phyloP scores from a whole-genome alignment of 352 stramenopile genomes.

The Phytopythium aichiense region DNA sequence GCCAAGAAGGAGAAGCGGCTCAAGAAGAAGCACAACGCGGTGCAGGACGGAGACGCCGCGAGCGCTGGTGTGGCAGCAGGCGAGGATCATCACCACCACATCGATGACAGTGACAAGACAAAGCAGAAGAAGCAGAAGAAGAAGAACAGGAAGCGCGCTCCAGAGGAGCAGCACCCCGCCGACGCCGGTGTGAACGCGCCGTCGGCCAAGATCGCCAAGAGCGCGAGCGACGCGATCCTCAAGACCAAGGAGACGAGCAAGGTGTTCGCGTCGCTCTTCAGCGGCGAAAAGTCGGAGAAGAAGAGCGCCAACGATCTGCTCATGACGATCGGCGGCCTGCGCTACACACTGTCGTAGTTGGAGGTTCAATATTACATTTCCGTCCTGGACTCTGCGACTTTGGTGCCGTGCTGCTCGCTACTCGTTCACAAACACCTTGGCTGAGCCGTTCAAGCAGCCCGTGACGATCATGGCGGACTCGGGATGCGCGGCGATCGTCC shows the following conservation, averaged over 20 bases:
- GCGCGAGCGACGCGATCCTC: constrained; percentile 49
- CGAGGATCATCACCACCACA: neutral
- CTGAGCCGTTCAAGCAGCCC: constrained; percentile 52
- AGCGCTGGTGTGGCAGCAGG: neutral
- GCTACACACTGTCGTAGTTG: constrained; percentile 75
- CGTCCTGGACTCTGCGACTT: neutral
- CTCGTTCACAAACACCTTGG: constrained; percentile 54
- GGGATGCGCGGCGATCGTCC: constrained; percentile 56
- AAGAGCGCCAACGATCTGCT: constrained; percentile 76
- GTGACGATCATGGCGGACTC: constrained; percentile 64
- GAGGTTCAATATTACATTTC: neutral
- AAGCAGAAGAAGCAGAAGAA: constrained; percentile 12
- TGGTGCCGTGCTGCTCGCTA: neutral
- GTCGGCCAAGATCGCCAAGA: constrained; percentile 46
- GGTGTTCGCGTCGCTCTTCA: constrained; percentile 81
- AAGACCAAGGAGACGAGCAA: constrained; percentile 73
- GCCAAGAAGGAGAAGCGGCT: constrained; percentile 51
- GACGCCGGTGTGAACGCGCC: constrained; percentile 13
- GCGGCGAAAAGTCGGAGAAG: constrained; percentile 59
- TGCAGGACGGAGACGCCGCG: neutral
- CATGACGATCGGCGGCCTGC: constrained; percentile 81
- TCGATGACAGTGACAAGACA: neutral
- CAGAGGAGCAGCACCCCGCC: constrained; percentile 9
- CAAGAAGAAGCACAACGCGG: constrained; percentile 17
- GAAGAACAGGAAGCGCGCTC: constrained; percentile 37